Evolutionary conservation across 176 grass and related monocot species (phyloP), one percentile per base, ranked within the genome.

Genomic region (Eragrostis curvula): DNA sequence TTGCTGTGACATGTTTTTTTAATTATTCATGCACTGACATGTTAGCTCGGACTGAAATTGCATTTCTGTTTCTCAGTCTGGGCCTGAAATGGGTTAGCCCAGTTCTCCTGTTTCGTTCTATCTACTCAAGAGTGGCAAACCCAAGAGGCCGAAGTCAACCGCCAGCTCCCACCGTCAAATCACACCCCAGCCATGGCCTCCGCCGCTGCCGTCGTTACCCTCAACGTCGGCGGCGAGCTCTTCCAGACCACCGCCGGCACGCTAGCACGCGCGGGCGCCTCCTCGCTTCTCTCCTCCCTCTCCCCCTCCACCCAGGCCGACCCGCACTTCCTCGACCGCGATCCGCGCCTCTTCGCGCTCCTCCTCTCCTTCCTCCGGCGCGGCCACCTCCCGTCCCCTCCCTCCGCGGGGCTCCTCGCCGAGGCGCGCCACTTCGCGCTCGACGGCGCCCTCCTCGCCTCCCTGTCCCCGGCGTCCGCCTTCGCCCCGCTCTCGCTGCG

Each of bases 221-320:
- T 98, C 57, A 98, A 93, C 85, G 78, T 98, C 73, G 93, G 90
- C 80, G 93, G 89, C 30, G 86, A 94, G 45, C 71, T 93, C 79
- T 98, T 98, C 88, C 90, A 91, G 61, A 93, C 92, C 62, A 93
- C 92, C 24, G 25, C 27, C 9, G 61, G 74, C 51, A 98, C 96
- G 15, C 96, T 93, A 52, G 87, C 93, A 63, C 83, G 85, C 60
- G 83, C 92, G 2, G 92, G 90, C 0, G 71, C 88, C 15, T 80
- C 86, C 70, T 98, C 96, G 32, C 71, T 76, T 1, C 90, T 98
- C 45, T 53, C 87, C 51, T 82, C 92, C 49, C 66, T 93, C 18
- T 24, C 21, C 42, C 81, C 87, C 5, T 82, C 81, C 41, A 1
- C 84, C 76, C 12, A 73, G 16, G 15, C 68, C 42, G 48, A 74